phyloP scores from a whole-genome alignment of 768 basidiomycete species.

The Mrakia hoshinonis region DNA sequence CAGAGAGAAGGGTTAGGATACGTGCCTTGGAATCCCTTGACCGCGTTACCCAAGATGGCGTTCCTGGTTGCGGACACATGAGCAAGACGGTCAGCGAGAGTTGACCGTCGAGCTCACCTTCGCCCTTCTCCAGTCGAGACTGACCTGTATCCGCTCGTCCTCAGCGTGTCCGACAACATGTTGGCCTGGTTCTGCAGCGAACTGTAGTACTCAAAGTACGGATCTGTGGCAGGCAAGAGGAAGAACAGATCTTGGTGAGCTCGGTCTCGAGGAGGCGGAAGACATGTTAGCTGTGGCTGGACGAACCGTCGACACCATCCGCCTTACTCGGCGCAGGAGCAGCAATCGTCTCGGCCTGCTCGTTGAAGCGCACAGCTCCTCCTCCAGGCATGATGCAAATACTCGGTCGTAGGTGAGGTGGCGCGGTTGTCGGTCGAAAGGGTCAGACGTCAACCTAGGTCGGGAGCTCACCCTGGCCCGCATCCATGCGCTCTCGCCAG shows the following conservation, averaged over 20 bases:
- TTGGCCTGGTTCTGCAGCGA: conserved; percentile 27
- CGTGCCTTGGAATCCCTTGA: conserved; percentile 10
- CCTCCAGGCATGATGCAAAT: neutral
- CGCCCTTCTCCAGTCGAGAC: too few species aligned
- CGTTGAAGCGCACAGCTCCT: neutral
- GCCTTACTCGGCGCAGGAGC: neutral
- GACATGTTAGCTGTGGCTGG: neutral
- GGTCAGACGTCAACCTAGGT: neutral
- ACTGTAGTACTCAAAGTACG: conserved; percentile 19
- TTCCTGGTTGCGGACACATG: neutral
- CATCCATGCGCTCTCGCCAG: too few species aligned
- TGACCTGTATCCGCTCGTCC: conserved; percentile 21
- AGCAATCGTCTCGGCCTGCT: neutral
- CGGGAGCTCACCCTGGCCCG: too few species aligned
- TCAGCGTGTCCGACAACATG: conserved; percentile 23
- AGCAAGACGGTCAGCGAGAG: neutral
- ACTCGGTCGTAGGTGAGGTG: neutral
- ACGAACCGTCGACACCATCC: conserved; percentile 4
- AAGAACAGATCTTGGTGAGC: neutral
- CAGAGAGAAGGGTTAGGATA: too few species aligned
- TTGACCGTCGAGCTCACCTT: neutral
- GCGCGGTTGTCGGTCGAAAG: neutral
- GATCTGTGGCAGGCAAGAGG: neutral
- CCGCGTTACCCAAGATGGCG: conserved; percentile 25
- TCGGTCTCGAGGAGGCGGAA: neutral